Percentiles rank a stretch among this genome's conserved stretches.
Evolutionary conservation across 805 yeast species (phyloP).

Genomic region (Wickerhamiella alocasiicola): DNA sequence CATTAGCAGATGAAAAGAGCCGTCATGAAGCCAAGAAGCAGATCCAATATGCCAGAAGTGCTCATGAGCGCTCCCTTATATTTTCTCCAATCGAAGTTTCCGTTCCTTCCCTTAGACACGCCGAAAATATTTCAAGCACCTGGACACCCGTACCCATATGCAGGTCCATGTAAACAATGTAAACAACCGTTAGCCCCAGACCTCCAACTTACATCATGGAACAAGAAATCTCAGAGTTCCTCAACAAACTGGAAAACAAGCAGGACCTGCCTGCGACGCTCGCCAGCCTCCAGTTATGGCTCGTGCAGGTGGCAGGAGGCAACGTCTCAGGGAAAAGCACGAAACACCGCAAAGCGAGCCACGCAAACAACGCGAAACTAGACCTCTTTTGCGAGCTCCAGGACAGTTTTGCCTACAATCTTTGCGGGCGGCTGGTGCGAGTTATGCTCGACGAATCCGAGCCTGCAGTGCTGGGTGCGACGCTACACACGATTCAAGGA

Average conservation of each 20-base stretch:
- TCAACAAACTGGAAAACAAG: conserved; percentile 2
- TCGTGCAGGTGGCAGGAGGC: conserved; percentile 2
- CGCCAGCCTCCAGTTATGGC: background rate
- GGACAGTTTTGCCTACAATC: conserved; percentile 40
- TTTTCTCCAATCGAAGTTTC: no score
- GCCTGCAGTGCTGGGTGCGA: conserved; percentile 10
- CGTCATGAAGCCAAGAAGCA: no score
- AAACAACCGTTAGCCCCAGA: background rate
- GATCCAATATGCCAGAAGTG: no score
- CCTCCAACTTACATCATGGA: conserved; percentile 5
- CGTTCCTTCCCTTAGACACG: no score
- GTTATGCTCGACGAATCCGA: conserved; percentile 10
- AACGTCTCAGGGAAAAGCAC: background rate
- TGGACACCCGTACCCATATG: no score
- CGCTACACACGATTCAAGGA: conserved; percentile 38
- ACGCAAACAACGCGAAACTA: conserved; percentile 1
- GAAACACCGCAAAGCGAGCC: conserved; percentile 1
- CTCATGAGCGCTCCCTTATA: no score
- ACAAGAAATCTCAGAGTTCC: background rate
- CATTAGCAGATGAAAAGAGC: no score
- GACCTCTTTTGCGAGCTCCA: conserved; percentile 36
- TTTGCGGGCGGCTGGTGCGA: conserved; percentile 29
- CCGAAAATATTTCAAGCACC: no score
- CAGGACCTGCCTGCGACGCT: background rate
- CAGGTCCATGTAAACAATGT: no score